Evolutionary conservation across 2,329 filamentous ascomycete species (phyloP).

Genomic region (Graphilbum sp.): DNA sequence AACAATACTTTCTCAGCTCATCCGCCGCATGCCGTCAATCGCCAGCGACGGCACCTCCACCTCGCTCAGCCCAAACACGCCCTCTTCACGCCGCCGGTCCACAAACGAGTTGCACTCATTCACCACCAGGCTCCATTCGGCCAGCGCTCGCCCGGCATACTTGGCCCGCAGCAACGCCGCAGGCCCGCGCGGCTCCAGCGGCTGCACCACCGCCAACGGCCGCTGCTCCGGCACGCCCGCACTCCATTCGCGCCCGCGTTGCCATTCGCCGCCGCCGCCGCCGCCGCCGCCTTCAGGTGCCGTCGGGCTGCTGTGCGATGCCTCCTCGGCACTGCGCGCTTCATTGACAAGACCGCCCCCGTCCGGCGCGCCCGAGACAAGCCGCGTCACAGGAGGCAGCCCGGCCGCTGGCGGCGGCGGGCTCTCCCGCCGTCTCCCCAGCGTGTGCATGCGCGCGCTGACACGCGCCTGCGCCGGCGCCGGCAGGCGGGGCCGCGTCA

Average conservation of each 20-base stretch:
- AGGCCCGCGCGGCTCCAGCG: conserved; percentile 27
- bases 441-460: conserved; percentile 17
- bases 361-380: conserved; percentile 28
- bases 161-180: conserved; percentile 29
- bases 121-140: conserved; percentile 62
- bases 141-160: conserved; percentile 57
- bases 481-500: conserved; percentile 53
- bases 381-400: conserved; percentile 27
- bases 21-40: conserved; percentile 38
- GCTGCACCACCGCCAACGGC: no score
- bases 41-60: conserved; percentile 54
- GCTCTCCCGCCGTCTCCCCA: conserved; percentile 18
- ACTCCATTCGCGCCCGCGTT: no score
- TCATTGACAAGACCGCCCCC: conserved; percentile 31
- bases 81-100: conserved; percentile 58
- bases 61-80: conserved; percentile 45
- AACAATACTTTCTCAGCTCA: conserved; percentile 2
- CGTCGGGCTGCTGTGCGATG: no score
- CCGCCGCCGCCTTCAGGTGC: no score
- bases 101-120: conserved; percentile 71
- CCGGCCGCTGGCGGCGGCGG: conserved; percentile 20
- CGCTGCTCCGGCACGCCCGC: no score
- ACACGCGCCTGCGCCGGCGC: conserved; percentile 52
- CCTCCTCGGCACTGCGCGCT: conserved; percentile 30
- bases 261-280: no score